Conservation (phyloP, 2,329 filamentous ascomycete genomes). For the Tolypocladium capitatum region DNA sequence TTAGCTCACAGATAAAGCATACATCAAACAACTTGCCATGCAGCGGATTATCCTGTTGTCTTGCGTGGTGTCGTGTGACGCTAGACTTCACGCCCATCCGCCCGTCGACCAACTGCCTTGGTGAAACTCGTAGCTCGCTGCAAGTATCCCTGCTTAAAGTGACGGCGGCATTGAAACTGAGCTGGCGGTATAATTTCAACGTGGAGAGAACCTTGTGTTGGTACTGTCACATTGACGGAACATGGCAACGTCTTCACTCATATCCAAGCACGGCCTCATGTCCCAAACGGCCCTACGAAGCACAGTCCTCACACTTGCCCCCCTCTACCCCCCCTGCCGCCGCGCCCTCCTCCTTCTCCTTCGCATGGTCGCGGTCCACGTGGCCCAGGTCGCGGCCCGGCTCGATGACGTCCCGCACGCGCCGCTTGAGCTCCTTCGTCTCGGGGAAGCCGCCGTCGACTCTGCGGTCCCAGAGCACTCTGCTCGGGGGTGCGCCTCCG, state of each 20-base stretch:
- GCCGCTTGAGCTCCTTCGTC: conserved; percentile 79
- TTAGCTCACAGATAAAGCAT: conserved; percentile 28
- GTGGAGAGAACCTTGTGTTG: no score
- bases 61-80: conserved; percentile 1
- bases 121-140: not conserved
- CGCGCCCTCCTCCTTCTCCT: conserved; percentile 1
- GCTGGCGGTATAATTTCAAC: not conserved
- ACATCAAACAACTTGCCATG: conserved; percentile 9
- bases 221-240: not conserved
- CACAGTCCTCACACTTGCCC: conserved; percentile 14
- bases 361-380: conserved; percentile 44
- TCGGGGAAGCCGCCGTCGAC: conserved; percentile 82
- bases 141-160: not conserved
- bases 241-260: no score
- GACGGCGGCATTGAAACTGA: not conserved
- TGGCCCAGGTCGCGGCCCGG: conserved; percentile 70
- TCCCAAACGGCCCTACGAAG: not conserved
- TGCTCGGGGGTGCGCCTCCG: conserved; percentile 8
- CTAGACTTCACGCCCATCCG: no score
- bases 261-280: not conserved
- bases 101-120: not conserved
- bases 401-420: conserved; percentile 70
- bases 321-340: not conserved
- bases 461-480: conserved; percentile 78
- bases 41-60: not conserved